These are phyloP conservation scores for Chrysoporthe austroafricana DNA, from an alignment of 2,329 filamentous ascomycete species.

Conservation along the genomic window DNA sequence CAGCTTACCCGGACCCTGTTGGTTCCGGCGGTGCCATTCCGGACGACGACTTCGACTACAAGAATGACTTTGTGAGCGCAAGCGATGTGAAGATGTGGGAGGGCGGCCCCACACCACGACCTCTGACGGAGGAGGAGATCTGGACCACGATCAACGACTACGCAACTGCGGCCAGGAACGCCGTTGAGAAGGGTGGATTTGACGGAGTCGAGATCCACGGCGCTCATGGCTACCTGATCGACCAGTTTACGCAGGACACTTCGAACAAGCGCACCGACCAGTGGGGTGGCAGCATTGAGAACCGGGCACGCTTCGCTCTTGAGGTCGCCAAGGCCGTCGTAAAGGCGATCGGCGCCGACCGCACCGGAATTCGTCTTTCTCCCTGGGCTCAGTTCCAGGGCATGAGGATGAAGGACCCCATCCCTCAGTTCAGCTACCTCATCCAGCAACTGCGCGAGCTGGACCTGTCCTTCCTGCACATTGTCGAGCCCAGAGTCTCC, in stretches of 20 bases:
- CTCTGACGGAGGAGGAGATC: slow-evolving; percentile 70
- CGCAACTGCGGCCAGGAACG: slow-evolving; percentile 56
- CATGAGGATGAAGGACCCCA: slow-evolving; percentile 62
- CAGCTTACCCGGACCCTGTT: slow-evolving; percentile 41
- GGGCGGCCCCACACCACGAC: slow-evolving; percentile 58
- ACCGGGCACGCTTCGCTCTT: slow-evolving; percentile 54
- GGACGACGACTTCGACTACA: slow-evolving; percentile 25
- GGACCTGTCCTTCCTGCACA: slow-evolving; percentile 59
- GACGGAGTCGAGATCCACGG: slow-evolving; percentile 68
- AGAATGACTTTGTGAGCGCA: slow-evolving; percentile 46
- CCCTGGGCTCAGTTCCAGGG: slow-evolving; percentile 62
- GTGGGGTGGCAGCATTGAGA: slow-evolving; percentile 59
- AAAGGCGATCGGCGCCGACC: slow-evolving; percentile 52
- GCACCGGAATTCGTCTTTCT: slow-evolving; percentile 57
- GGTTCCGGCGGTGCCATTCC: slow-evolving; percentile 47
- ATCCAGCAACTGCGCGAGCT: slow-evolving; percentile 54
- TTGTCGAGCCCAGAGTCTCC: slow-evolving; percentile 59
- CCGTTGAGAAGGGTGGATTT: slow-evolving; percentile 63
- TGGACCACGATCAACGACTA: slow-evolving; percentile 64
- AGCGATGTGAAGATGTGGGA: slow-evolving; percentile 49
- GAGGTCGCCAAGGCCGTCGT: slow-evolving; percentile 51
- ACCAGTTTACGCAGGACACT: slow-evolving; percentile 61
- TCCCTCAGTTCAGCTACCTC: slow-evolving; percentile 62
- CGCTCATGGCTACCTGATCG: slow-evolving; percentile 66
- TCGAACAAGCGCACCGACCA: slow-evolving; percentile 56